These are phyloP conservation scores for Penicillium steckii DNA, from an alignment of 495 filamentous ascomycete species.

Conservation along the genomic window DNA sequence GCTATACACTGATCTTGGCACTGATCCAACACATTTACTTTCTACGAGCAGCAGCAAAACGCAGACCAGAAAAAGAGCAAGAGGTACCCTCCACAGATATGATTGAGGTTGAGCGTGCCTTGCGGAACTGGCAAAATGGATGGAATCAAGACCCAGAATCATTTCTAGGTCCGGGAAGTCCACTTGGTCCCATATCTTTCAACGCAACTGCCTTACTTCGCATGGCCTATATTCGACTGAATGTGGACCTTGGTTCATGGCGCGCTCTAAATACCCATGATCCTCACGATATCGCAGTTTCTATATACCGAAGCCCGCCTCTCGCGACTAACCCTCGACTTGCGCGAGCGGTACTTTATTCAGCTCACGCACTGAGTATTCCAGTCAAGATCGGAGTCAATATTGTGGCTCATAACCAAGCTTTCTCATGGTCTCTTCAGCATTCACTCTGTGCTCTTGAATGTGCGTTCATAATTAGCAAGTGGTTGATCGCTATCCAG, in stretches of 20 bases:
- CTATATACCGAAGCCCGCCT: slow-evolving; percentile 7
- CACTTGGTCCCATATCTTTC: slow-evolving; percentile 30
- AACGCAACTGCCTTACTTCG: slow-evolving; percentile 37
- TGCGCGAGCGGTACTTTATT: slow-evolving; percentile 29
- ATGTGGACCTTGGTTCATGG: slow-evolving; percentile 21
- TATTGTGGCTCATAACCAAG: slow-evolving; percentile 27
- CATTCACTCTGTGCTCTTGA: slow-evolving; percentile 35
- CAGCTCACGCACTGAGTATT: slow-evolving; percentile 37
- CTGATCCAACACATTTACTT: slow-evolving; percentile 36
- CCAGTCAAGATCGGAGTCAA: slow-evolving; percentile 33
- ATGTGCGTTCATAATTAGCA: slow-evolving; percentile 32
- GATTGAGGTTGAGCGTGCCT: slow-evolving; percentile 47
- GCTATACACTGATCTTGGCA: slow-evolving; percentile 34
- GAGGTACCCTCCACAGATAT: slow-evolving; percentile 30
- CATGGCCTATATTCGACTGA: slow-evolving; percentile 38
- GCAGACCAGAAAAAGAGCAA: slow-evolving; percentile 20
- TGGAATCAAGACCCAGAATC: slow-evolving; percentile 29
- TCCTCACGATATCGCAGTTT: slow-evolving; percentile 11
- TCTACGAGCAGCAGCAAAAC: slow-evolving; percentile 6
- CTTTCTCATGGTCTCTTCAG: slow-evolving; percentile 33
- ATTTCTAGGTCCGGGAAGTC: slow-evolving; percentile 20
- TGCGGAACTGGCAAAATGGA: slow-evolving; percentile 22
- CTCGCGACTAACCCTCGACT: slow-evolving; percentile 17
- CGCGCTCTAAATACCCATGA: slow-evolving; percentile 33
- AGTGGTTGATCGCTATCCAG: slow-evolving; percentile 29